These are phyloP conservation scores for Suillus paluster DNA, from an alignment of 768 basidiomycete species.

Conservation along the genomic window DNA sequence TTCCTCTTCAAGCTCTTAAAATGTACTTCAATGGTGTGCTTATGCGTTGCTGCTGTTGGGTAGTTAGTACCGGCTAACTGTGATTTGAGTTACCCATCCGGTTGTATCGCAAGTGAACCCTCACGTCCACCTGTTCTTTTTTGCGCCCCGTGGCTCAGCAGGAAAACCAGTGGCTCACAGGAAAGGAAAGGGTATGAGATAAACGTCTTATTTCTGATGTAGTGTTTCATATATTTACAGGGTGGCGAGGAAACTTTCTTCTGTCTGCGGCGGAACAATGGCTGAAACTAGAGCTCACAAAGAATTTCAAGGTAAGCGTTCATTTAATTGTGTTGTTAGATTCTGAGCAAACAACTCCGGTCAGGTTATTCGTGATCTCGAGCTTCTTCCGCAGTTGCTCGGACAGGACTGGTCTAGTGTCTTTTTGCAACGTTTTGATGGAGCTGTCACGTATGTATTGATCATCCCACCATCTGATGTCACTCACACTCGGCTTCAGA, in stretches of 20 bases:
- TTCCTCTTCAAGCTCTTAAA: slow-evolving; percentile 87
- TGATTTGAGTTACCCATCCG: slow-evolving; percentile 75
- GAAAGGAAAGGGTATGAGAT: slow-evolving; percentile 76
- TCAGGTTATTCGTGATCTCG: slow-evolving; percentile 91
- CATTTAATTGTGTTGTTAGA: neutral
- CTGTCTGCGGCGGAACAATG: slow-evolving; percentile 93
- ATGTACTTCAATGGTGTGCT: slow-evolving; percentile 84
- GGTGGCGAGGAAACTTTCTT: slow-evolving; percentile 95
- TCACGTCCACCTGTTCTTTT: slow-evolving; percentile 94
- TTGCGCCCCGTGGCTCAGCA: slow-evolving; percentile 85
- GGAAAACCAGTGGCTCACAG: slow-evolving; percentile 95
- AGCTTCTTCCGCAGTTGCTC: slow-evolving; percentile 89
- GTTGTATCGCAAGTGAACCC: slow-evolving; percentile 95
- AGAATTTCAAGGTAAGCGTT: slow-evolving; percentile 81
- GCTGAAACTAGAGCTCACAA: slow-evolving; percentile 93
- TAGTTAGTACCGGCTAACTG: slow-evolving; percentile 12
- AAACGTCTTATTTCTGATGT: neutral
- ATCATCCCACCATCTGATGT: slow-evolving; percentile 13
- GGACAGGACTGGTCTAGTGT: slow-evolving; percentile 98
- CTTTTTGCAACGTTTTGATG: slow-evolving; percentile 93
- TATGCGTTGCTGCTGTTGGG: neutral
- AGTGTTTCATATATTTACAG: slow-evolving; percentile 36
- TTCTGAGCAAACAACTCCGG: slow-evolving; percentile 11
- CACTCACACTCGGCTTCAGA: slow-evolving; percentile 45
- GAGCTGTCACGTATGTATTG: slow-evolving; percentile 75